Base-by-base conservation (phyloP, 1,284 basidiomycete genomes). In the Naganishia sp. region DNA sequence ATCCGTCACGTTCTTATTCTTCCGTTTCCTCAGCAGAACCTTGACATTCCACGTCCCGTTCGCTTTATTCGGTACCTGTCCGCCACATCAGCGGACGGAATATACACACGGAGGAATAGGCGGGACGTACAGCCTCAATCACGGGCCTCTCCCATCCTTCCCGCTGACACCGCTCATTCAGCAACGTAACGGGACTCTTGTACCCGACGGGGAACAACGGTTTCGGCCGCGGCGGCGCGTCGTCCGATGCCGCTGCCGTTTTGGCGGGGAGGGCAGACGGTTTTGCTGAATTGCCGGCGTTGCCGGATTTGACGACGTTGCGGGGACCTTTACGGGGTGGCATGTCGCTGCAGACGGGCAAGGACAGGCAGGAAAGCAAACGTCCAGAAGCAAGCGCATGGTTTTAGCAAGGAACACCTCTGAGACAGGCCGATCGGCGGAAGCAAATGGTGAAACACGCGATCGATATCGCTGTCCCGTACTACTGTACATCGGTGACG, bases 101-200 rank as follows among this genome's bases (percentile, higher is more conserved):
- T 21, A 21, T 21, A 21, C 21, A 21, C 21, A 21, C 21, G 21
- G 21, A 21, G 21, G 21, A 21, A 21, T 21, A 59, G 39, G 63
- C 65, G 21, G 43, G 21, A 43, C 59, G 36, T 43, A 61, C 45
- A 67, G 63, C 31, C 23, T 90, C 87, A 23, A 93, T 84, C 10
- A 80, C 75, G 1, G 91, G 87, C 69, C 88, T 88, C 67, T 92
- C 89, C 91, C 90, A 94, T 0, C 88, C 89, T 66, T 85, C 84
- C 77, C 92, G 92, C 74, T 91, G 90, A 73, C 91, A 93, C 76
- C 90, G 87, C 81, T 93, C 90, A 65, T 90, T 84, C 28, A 94
- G 82, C 18, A 92, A 75, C 72, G 84, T 87, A 50, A 90, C 74
- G 2, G 92, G 92, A 64, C 84, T 87, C 79, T 94, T 94, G 71